Conservation (phyloP, 345 rosid species). For the Carallia brachiata region DNA sequence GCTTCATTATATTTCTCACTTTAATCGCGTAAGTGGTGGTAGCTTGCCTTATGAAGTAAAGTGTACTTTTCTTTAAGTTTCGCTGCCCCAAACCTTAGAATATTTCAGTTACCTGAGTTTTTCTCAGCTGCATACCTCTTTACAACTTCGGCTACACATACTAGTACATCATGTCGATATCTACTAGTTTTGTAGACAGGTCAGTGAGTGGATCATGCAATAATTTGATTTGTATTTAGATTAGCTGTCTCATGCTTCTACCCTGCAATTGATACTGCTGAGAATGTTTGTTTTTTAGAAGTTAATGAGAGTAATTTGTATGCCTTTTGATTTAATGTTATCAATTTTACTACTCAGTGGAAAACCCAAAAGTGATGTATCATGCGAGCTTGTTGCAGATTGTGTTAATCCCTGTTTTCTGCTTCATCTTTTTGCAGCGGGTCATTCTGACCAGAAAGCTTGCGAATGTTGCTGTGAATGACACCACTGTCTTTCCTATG, state of each 20-base stretch:
- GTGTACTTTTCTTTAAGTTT: background rate
- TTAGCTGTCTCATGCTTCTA: background rate
- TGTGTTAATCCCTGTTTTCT: conserved; percentile 14
- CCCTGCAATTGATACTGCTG: background rate
- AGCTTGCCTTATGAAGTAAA: background rate
- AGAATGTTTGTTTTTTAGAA: background rate
- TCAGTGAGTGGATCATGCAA: conserved; percentile 29
- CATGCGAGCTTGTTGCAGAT: conserved; percentile 11
- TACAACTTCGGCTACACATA: conserved; percentile 90
- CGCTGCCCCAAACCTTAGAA: conserved; percentile 24
- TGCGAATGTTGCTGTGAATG: conserved; percentile 79
- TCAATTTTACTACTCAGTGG: background rate
- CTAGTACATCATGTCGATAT: conserved; percentile 82
- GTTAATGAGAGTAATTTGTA: background rate
- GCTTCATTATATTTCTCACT: background rate
- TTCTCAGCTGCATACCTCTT: conserved; percentile 92
- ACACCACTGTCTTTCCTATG: conserved; percentile 70
- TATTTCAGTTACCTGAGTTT: conserved; percentile 38
- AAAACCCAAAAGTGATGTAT: too few species aligned
- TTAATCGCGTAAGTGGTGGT: background rate
- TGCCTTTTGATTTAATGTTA: background rate
- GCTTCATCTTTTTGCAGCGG: conserved; percentile 58
- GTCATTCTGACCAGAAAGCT: conserved; percentile 83
- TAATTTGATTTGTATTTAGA: background rate
- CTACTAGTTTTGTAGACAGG: conserved; percentile 97